Evolutionary conservation across 2,329 filamentous ascomycete species (phyloP), one percentile per base, ranked within the genome.

Genomic region (Colletotrichum viniferum): DNA sequence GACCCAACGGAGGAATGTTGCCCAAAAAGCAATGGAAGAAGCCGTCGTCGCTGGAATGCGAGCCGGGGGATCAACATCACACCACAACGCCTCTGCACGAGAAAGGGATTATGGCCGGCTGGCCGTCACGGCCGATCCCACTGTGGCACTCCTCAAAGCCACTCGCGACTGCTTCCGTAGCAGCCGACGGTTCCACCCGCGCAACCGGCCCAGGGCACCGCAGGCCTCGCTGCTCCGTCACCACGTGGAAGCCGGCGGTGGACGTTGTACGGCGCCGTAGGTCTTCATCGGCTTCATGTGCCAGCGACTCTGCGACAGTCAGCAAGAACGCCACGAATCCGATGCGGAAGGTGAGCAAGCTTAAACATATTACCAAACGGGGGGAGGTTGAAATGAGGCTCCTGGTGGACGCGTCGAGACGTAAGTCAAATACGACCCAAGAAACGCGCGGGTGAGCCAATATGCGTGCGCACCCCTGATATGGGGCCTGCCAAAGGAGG

Each of bases 361-460:
- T 56, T 55, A 58, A 56, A 21, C 62, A 30, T 62, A 48, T 36
- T 60, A 26, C 12, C 18, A 18, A 43, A 21, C n/a, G 52, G 43
- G 70, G 43, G 56, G 34, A 30, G 14, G 48, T 76, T 38, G 30
- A 73, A 62, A 73, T 72, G 72, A 66, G 68, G 61, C 68, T 71
- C 67, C 61, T 55, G 48, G 21, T 63, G 28, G 73, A 69, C 52
- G 58, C 58, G 43, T 73, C 64, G 26, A 73, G 69, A 64, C 26
- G 34, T 65, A 26, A 34, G 43, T 64, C 30, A 32, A 67, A 58
- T 72, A 24, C 32, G 32, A 68, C 52, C 61, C 36, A 30, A 52
- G 38, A 32, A 69, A 61, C 55, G 16, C 55, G 56, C 67, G 38
- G 69, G 36, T 12, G 38, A 21, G 32, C 30, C 43, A 55, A 63